Evolutionary conservation across 306 rosid genomes (phyloP).

Genomic region (Ziziphus jujuba): DNA sequence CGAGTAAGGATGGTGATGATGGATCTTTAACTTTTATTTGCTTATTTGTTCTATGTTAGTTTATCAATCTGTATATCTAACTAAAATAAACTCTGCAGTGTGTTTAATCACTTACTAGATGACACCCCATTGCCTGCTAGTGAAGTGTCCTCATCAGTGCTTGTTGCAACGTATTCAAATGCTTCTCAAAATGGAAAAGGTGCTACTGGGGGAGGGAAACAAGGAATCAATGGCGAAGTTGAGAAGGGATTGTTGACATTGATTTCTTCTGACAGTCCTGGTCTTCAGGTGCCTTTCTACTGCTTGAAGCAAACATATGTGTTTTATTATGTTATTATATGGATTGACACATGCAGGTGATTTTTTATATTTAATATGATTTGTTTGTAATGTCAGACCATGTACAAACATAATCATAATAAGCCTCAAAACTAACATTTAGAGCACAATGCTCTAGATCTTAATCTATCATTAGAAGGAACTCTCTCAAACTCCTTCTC

Average conservation of each 20-base stretch:
- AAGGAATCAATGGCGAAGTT: constrained; percentile 66
- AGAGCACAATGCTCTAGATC: too few relatives aligned
- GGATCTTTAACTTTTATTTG: constrained; percentile 13
- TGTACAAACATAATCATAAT: too few relatives aligned
- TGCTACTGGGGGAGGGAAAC: constrained; percentile 79
- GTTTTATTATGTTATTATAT: constrained; percentile 1
- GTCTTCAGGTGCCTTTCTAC: constrained; percentile 77
- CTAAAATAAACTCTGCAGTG: constrained; percentile 55
- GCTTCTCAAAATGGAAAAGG: constrained; percentile 72
- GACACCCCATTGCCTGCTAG: constrained; percentile 86
- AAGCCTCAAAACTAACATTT: too few relatives aligned
- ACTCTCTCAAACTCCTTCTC: too few relatives aligned
- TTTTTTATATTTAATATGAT: background rate
- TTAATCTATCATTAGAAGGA: too few relatives aligned
- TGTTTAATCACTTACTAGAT: constrained; percentile 86
- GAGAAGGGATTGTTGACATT: constrained; percentile 94
- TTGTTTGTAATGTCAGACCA: background rate
- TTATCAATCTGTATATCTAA: constrained; percentile 12
- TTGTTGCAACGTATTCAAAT: constrained; percentile 68
- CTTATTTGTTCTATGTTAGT: background rate
- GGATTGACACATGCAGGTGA: background rate
- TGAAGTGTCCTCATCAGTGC: constrained; percentile 89
- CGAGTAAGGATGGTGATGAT: constrained; percentile 69
- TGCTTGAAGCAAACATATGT: constrained; percentile 24
- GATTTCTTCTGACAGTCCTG: constrained; percentile 83